phyloP scores from a whole-genome alignment of 495 filamentous ascomycete genomes.

The Neurospora intermedia region DNA sequence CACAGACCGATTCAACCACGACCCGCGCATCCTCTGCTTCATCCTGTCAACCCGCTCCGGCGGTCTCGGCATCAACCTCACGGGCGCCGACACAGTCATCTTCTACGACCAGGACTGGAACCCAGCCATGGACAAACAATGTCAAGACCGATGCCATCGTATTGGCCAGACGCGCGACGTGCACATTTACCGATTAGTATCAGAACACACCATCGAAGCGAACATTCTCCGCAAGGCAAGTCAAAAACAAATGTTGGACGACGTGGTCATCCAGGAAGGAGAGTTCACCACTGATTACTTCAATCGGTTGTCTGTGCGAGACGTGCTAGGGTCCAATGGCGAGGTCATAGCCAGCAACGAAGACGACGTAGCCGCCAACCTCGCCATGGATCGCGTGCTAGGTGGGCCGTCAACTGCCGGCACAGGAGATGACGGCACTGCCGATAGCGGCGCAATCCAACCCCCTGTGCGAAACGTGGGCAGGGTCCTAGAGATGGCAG shows the following conservation, averaged over 20 bases:
- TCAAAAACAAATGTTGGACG: slow-evolving; percentile 95
- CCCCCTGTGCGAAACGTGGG: slow-evolving; percentile 29
- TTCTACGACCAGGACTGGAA: slow-evolving; percentile 99
- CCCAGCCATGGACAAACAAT: slow-evolving; percentile 99
- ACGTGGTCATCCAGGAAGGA: slow-evolving; percentile 96
- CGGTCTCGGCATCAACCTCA: slow-evolving; percentile 91
- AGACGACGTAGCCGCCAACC: slow-evolving; percentile 53
- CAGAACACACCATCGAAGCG: slow-evolving; percentile 95
- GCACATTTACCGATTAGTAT: slow-evolving; percentile 95
- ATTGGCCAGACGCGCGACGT: slow-evolving; percentile 98
- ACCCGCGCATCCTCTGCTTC: slow-evolving; percentile 82
- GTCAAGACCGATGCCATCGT: slow-evolving; percentile 93
- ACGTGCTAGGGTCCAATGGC: slow-evolving; percentile 55
- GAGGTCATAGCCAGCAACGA: slow-evolving; percentile 41
- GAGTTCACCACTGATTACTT: slow-evolving; percentile 98
- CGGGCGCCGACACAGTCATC: slow-evolving; percentile 94
- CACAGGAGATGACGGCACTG: background rate
- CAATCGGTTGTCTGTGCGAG: slow-evolving; percentile 63
- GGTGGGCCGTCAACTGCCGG: slow-evolving; percentile 28
- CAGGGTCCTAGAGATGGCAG: slow-evolving; percentile 71
- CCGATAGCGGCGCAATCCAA: slow-evolving; percentile 24
- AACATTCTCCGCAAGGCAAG: slow-evolving; percentile 95
- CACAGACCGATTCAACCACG: slow-evolving; percentile 95
- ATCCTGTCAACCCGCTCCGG: slow-evolving; percentile 93
- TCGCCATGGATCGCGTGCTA: slow-evolving; percentile 81